Evolutionary conservation across 2,329 filamentous ascomycete genomes (phyloP), one percentile per base, ranked within the genome.

Genomic region (Aspergillus latus): DNA sequence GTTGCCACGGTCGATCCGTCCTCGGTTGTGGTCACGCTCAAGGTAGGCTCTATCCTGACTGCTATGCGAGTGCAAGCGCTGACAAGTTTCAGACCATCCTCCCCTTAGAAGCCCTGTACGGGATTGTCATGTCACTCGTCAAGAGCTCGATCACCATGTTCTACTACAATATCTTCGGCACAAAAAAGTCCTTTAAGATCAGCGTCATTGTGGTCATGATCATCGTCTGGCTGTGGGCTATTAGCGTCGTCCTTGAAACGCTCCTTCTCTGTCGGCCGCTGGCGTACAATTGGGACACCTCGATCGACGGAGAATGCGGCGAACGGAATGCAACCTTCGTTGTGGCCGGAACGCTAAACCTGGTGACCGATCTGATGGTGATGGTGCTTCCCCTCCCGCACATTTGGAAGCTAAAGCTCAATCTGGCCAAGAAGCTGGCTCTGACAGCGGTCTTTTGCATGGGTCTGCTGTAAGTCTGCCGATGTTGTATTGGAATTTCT

Each of bases 351-450:
- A 57, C 56, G 6, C 45, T 64, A 6, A 64, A 67, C 16, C 50
- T 67, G 43, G 45, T 66, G 7, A 66, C 64, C 0, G 64, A 68
- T 55, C 21, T 65, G 0, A 59, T 64, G 52, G 59, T 68, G 28
- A 62, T 67, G 36, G 21, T 54, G 4, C 52, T 67, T 6, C 65
- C 66, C 10, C 36, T 66, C 2, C 63, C 63, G 2, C 56, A 64
- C 21, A 60, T 68, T 8, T 64, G 59, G 60, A 58, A 57, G 10
- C 52, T 68, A 5, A 62, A 66, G 42, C 49, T 68, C 34, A 44
- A 52, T 5, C 29, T 52, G 5, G 52, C 36, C 6, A 58, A 52
- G 39, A 67, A 62, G 44, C 11, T 66, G 16, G 64, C 48, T n/a
- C 54, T 68, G 10, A 52, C 42, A 4, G 16, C 50, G 4, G 60